Base-by-base conservation (phyloP, 805 yeast genomes). In the Sporopachydermia lactativora region DNA sequence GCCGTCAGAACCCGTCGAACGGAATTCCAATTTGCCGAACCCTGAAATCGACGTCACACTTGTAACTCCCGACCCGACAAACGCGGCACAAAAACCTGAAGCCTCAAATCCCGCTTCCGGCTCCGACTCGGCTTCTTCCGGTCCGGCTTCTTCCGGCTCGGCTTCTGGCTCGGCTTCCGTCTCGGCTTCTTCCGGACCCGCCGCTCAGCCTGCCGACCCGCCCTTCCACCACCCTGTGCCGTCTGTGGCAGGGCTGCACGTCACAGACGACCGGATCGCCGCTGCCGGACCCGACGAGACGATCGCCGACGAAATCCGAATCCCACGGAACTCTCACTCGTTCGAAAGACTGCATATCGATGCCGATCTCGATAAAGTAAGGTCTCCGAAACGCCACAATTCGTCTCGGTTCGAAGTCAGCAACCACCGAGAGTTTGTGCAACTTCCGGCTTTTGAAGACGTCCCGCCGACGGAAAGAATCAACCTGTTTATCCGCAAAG, bases 321-420 rank as follows among this genome's bases (percentile, higher is more conserved):
- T 61, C 43, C 66, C 70, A 43, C 57, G 64, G 37, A 59, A 69
- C 5, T 64, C 75, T 31, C 73, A 67, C 50, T 71, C 73, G 19
- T 68, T 69, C 53, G 83, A 68, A 52, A 66, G 72, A 51, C 60
- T 75, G 42, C 71, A 75, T 4, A 66, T 79, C 2, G 82, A 81
- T 49, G 76, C 65, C 36, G 67, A 72, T 45, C 69, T 88, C 43
- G 97, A 88, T 52, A 70, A 88, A 49, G 80, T 88, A 40, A 71
- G 77, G 55, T 71, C 81, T 2, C 96, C 96, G 16, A 85, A 82
- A 54, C 75, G 97, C 55, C 97, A 89, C 57, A 81, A 89, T 40
- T 82, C 94, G 18, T 83, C 95, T 24, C 70, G 96, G 49, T 85
- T 92, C 49, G 96, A 88, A 58, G 83, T 94, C 5, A 71, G 81